Conservation (phyloP, 805 yeast genomes). For the Candida piceae region DNA sequence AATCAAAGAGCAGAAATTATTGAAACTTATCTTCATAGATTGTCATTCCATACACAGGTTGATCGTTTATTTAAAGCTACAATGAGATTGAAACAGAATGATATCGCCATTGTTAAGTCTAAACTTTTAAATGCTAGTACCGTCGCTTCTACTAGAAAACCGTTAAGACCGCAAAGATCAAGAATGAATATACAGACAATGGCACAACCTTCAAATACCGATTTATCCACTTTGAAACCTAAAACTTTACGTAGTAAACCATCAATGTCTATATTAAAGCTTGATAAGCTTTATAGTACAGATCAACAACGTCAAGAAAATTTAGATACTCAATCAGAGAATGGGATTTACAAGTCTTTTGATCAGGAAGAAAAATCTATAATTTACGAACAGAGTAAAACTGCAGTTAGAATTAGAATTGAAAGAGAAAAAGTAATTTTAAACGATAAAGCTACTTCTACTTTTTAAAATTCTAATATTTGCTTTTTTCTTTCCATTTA, state of each 20-base stretch:
- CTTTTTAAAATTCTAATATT: too few relatives aligned
- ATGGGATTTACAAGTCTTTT: constrained; percentile 10
- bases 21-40: constrained; percentile 38
- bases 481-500: too few relatives aligned
- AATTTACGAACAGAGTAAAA: constrained; percentile 28
- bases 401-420: constrained; percentile 31
- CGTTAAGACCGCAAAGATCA: constrained; percentile 15
- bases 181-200: constrained; percentile 3
- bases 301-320: constrained; percentile 11
- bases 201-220: too few relatives aligned
- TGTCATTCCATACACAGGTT: constrained; percentile 63
- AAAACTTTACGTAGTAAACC: constrained; percentile 18
- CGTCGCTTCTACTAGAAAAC: too few relatives aligned
- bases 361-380: constrained; percentile 23
- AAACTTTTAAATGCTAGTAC: not conserved
- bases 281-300: constrained; percentile 15
- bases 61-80: constrained; percentile 55
- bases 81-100: constrained; percentile 21
- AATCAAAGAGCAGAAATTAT: constrained; percentile 44
- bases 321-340: not conserved
- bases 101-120: constrained; percentile 1
- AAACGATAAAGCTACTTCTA: not conserved
- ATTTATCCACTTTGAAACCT: constrained; percentile 1
- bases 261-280: constrained; percentile 21
- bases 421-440: constrained; percentile 27